Conservation (phyloP, 805 yeast genomes). For the Starmerella apis region DNA sequence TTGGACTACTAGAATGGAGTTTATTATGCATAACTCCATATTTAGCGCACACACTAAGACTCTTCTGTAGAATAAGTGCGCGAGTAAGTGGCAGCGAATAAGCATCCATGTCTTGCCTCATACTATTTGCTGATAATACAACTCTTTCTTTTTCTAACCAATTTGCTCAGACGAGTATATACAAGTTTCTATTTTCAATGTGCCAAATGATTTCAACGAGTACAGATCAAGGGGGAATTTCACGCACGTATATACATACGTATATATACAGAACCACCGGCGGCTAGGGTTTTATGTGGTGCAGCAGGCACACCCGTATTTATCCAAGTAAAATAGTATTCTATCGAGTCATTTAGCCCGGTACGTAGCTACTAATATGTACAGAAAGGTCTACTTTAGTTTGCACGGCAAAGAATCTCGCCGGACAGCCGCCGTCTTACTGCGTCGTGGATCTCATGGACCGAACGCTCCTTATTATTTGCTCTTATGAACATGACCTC, state of each 20-base stretch:
- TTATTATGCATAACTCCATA: neutral
- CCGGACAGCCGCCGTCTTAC: constrained; percentile 62
- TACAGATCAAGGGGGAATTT: too few species aligned
- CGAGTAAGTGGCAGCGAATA: too few species aligned
- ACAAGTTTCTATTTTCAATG: too few species aligned
- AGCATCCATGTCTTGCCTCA: too few species aligned
- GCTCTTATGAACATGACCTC: constrained; percentile 67
- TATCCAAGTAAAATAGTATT: too few species aligned
- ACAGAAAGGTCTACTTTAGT: constrained; percentile 8
- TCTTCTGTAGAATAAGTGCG: neutral
- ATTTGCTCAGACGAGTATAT: too few species aligned
- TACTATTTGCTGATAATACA: too few species aligned
- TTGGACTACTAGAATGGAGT: neutral
- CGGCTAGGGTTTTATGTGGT: neutral
- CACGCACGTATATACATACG: too few species aligned
- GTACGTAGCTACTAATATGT: neutral
- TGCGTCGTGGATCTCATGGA: constrained; percentile 79
- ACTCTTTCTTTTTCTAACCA: too few species aligned
- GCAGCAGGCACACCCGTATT: too few species aligned
- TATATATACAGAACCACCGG: neutral
- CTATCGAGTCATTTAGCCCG: too few species aligned
- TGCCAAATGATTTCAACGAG: too few species aligned
- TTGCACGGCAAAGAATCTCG: constrained; percentile 64
- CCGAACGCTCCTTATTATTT: constrained; percentile 36
- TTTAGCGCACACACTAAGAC: neutral